Evolutionary conservation across 192 early-diverging fungal genomes (phyloP).

Genomic region (Coemansia sp.): DNA sequence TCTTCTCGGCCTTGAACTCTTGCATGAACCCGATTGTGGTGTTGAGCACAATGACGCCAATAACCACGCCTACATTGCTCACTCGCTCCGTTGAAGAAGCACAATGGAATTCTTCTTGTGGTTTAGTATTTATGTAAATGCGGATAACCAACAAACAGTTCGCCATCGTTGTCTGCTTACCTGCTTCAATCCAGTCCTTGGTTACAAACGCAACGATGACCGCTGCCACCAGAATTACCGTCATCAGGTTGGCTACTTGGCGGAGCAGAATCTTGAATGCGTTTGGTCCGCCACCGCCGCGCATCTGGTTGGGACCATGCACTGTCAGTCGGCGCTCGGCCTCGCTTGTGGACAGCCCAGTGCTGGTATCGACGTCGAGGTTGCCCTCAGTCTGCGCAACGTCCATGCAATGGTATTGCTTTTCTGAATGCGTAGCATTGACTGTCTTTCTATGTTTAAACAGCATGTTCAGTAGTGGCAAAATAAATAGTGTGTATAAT

Average conservation of each 20-base stretch:
- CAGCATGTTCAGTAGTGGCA: no score
- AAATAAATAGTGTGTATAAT: background rate
- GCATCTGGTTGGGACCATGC: constrained; percentile 65
- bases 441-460: constrained; percentile 19
- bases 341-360: constrained; percentile 55
- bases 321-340: constrained; percentile 40
- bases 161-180: constrained; percentile 17
- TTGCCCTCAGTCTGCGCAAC: constrained; percentile 20
- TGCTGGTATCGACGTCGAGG: constrained; percentile 26
- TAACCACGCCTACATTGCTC: constrained; percentile 63
- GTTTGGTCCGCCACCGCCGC: constrained; percentile 66
- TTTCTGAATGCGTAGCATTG: constrained; percentile 10
- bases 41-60: constrained; percentile 83
- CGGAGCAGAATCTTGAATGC: constrained; percentile 62
- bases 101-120: background rate
- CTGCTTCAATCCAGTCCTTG: constrained; percentile 63
- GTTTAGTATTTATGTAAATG: no score
- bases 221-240: constrained; percentile 67
- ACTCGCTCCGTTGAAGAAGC: no score
- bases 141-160: no score
- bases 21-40: constrained; percentile 91
- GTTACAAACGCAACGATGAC: constrained; percentile 64
- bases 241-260: constrained; percentile 67
- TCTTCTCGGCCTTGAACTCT: constrained; percentile 93
- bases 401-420: constrained; percentile 52